Evolutionary conservation across 2,329 filamentous ascomycete species (phyloP), one percentile per base, ranked within the genome.

Genomic region (Didymella arachidicola): DNA sequence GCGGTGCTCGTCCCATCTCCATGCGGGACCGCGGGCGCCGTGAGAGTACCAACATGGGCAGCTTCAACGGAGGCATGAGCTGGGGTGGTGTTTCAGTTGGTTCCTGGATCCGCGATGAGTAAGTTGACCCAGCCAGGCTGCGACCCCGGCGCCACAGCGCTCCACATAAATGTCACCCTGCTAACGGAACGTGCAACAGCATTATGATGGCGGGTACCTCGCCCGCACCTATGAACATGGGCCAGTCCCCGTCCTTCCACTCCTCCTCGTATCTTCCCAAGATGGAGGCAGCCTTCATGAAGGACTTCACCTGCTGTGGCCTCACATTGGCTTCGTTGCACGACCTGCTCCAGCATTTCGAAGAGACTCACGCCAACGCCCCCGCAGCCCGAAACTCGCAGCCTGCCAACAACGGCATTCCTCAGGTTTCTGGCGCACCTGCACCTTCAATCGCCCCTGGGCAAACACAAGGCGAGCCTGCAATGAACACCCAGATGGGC

Each of bases 81-180:
- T 99, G 94, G 93, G 94, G 94, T 74, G 94, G 93, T 65, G 87
- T 97, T 60, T 98, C 94, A 8, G 92, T 98, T 65, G 94, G 94
- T 63, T 98, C 94, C 73, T 98, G 96, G 83, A 95, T 99, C 78
- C 86, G 92, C 78, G 94, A 99, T 81, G 95, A 99, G 95, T 99
- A 87, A 87, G 94, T 89, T 34, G 19, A 44, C 56, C 38, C 42
- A 42, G 26, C 55, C 39, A 32, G 25, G 56, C 49, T 44, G 18
- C 25, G 38, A 49, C 44, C 27, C 38, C 12, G 32, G 47, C 48
- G 36, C 26, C 26, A 27, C 26, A 43, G 29, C 53, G 34, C 47
- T 43, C 41, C 32, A 55, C 54, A 48, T 44, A 57, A 48, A 46
- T 42, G 22, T 38, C 25, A 44, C 47, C 68, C 57, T 50, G 61